phyloP scores from a whole-genome alignment of 257 asterid species.

The Capsicum rhomboideum region DNA sequence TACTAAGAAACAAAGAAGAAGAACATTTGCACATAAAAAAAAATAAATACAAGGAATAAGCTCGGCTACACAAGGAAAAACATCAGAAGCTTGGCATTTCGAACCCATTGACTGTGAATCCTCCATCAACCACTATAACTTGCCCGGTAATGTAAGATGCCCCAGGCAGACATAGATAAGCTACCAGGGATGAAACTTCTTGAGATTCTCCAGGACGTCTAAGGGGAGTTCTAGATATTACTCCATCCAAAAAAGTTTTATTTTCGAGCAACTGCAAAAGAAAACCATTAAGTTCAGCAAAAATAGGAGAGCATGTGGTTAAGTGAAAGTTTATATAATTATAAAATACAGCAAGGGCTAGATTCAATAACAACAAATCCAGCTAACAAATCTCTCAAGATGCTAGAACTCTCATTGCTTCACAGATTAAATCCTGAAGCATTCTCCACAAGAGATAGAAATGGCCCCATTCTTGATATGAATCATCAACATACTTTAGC shows the following conservation, averaged over 20 bases:
- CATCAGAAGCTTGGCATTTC: neutral
- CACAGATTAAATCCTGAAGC: neutral
- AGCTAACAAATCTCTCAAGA: neutral
- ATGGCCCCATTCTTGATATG: neutral
- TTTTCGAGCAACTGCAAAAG: conserved; percentile 58
- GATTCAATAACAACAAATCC: neutral
- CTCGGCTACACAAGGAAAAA: neutral
- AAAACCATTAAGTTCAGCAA: neutral
- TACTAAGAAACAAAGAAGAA: neutral
- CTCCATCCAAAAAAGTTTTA: conserved; percentile 43
- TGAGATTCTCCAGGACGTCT: conserved; percentile 70
- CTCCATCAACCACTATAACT: conserved; percentile 77
- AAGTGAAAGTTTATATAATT: neutral
- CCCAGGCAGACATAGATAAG: conserved; percentile 82
- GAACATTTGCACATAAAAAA: neutral
- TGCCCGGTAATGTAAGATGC: conserved; percentile 85
- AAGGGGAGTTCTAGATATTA: conserved; percentile 64
- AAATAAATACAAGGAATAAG: neutral
- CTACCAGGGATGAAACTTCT: conserved; percentile 78
- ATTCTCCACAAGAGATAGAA: neutral
- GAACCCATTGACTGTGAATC: conserved; percentile 68
- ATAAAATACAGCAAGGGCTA: neutral
- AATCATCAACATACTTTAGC: neutral
- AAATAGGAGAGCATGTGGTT: neutral
- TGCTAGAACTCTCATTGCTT: neutral